phyloP scores from a whole-genome alignment of 495 filamentous ascomycete genomes.

The Aspergillus ostianus region DNA sequence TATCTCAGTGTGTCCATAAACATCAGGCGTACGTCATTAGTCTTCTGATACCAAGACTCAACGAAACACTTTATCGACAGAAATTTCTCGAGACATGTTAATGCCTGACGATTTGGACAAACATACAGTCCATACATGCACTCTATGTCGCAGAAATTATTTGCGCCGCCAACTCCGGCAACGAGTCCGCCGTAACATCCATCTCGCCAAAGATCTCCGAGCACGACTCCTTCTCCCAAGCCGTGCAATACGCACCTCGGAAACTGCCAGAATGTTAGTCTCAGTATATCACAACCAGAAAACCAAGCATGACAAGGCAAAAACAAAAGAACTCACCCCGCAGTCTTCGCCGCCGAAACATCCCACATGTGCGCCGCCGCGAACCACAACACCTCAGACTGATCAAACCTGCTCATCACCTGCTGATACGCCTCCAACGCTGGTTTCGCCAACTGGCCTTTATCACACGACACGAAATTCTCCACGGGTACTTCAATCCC shows the following conservation, averaged over 20 bases:
- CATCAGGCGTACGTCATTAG: too few relatives aligned
- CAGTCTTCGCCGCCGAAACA: constrained; percentile 32
- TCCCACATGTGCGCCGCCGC: constrained; percentile 45
- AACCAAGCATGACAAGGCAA: not conserved
- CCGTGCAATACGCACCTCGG: constrained; percentile 31
- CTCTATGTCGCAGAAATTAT: constrained; percentile 24
- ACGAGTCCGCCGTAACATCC: constrained; percentile 30
- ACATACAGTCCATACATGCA: too few relatives aligned
- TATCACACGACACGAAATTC: constrained; percentile 41
- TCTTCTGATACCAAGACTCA: too few relatives aligned
- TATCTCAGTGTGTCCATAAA: too few relatives aligned
- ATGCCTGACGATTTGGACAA: too few relatives aligned
- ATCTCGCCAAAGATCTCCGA: constrained; percentile 28
- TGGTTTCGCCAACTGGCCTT: constrained; percentile 31
- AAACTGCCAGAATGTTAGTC: constrained; percentile 12
- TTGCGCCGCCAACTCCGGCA: constrained; percentile 29
- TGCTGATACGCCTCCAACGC: constrained; percentile 31
- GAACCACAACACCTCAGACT: constrained; percentile 27
- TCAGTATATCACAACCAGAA: not conserved
- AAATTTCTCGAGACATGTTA: too few relatives aligned
- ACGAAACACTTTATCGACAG: too few relatives aligned
- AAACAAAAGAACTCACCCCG: constrained; percentile 8
- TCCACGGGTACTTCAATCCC: constrained; percentile 39
- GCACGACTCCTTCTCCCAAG: constrained; percentile 32
- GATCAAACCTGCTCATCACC: constrained; percentile 18